Conservation (phyloP, 192 early-diverging fungal genomes). For the Coemansia sp. region DNA sequence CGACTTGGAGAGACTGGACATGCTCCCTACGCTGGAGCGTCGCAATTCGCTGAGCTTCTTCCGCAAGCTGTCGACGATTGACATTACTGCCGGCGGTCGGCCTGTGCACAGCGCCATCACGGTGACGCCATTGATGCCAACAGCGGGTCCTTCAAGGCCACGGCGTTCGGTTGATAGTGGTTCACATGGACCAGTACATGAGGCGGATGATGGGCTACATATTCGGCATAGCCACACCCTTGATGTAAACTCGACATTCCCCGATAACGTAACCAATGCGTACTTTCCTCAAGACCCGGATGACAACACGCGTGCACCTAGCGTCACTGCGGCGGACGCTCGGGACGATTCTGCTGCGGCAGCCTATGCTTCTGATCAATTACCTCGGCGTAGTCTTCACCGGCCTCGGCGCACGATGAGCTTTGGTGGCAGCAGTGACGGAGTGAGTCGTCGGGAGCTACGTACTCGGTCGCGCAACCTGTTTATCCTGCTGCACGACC, state of each 20-base stretch:
- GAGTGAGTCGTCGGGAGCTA: conserved; percentile 39
- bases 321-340: conserved; percentile 10
- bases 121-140: background rate
- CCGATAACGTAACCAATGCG: conserved; percentile 50
- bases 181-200: background rate
- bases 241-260: conserved; percentile 32
- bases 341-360: conserved; percentile 1
- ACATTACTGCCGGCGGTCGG: conserved; percentile 10
- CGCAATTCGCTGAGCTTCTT: conserved; percentile 42
- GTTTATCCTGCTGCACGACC: conserved; percentile 83
- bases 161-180: background rate
- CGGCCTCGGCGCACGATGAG: conserved; percentile 41
- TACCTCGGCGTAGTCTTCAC: conserved; percentile 9
- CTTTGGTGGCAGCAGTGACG: conserved; percentile 15
- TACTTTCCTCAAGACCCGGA: conserved; percentile 45
- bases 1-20: conserved; percentile 23
- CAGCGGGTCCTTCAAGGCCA: background rate
- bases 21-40: conserved; percentile 26
- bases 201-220: conserved; percentile 1
- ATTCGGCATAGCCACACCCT: conserved; percentile 8
- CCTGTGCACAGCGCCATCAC: conserved; percentile 24
- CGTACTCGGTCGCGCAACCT: conserved; percentile 67
- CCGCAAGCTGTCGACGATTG: conserved; percentile 35
- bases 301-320: conserved; percentile 33
- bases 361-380: conserved; percentile 2